Evolutionary conservation across 306 rosid genomes (phyloP).

Genomic region (Prunus dulcis): DNA sequence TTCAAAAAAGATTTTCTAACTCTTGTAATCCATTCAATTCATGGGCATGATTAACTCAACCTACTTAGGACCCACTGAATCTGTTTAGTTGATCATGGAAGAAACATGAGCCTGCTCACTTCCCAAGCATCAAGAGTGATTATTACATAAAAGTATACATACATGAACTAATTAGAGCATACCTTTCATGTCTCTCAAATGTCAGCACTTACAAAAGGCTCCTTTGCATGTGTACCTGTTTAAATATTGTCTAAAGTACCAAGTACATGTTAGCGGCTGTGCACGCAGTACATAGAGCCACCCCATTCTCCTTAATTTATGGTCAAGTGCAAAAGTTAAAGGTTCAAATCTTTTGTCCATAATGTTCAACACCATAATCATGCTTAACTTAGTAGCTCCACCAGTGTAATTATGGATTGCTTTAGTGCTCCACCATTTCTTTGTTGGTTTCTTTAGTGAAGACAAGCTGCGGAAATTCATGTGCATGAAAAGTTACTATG

Average conservation of each 20-base stretch:
- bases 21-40: constrained; percentile 17
- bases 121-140: constrained; percentile 16
- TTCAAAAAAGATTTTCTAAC: background rate
- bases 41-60: constrained; percentile 26
- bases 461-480: constrained; percentile 22
- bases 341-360: background rate
- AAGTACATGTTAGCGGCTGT: background rate
- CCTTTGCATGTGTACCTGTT: background rate
- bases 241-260: constrained; percentile 1
- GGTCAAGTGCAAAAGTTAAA: constrained; percentile 2
- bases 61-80: constrained; percentile 46
- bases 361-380: background rate
- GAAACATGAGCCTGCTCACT: constrained; percentile 31
- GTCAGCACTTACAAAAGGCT: background rate
- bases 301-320: background rate
- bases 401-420: constrained; percentile 8
- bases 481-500: constrained; percentile 21
- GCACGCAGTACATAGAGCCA: background rate
- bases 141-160: background rate
- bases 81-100: constrained; percentile 38
- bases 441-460: background rate
- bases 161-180: constrained; percentile 10
- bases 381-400: constrained; percentile 9
- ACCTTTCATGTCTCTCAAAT: background rate
- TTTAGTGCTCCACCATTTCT: constrained; percentile 39